Conservation (phyloP, 441 rosid genomes). For the Euphorbia celastroides region DNA sequence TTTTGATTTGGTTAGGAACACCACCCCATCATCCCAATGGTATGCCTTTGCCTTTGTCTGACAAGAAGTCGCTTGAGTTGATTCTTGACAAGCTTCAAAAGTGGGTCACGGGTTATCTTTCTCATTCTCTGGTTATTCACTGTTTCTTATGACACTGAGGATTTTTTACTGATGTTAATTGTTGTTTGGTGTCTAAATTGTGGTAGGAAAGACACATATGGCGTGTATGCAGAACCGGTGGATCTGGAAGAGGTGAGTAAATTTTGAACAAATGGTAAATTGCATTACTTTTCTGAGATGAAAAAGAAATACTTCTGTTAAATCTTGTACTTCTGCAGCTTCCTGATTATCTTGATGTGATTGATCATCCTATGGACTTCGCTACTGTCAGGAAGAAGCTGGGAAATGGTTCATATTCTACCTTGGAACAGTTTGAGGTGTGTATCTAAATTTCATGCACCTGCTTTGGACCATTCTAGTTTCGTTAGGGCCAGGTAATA, state of each 20-base stretch:
- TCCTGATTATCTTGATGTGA: slow-evolving; percentile 80
- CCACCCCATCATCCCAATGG: slow-evolving; percentile 28
- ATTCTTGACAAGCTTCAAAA: slow-evolving; percentile 90
- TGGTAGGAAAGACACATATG: slow-evolving; percentile 89
- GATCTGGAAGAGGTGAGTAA: slow-evolving; percentile 50
- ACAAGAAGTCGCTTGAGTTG: slow-evolving; percentile 65
- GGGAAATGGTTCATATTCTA: slow-evolving; percentile 61
- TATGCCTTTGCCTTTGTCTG: slow-evolving; percentile 67
- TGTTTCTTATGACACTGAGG: slow-evolving; percentile 11
- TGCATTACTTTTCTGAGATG: not conserved
- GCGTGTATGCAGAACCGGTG: slow-evolving; percentile 91
- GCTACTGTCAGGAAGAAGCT: slow-evolving; percentile 85
- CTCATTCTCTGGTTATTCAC: slow-evolving; percentile 12
- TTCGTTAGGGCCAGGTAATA: slow-evolving; percentile 14
- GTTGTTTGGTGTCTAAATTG: slow-evolving; percentile 20
- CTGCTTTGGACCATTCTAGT: slow-evolving; percentile 8
- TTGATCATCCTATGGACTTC: slow-evolving; percentile 91
- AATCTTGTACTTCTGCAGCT: slow-evolving; percentile 44
- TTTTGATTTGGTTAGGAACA: slow-evolving; percentile 42
- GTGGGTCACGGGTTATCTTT: slow-evolving; percentile 33
- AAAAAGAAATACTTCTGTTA: slow-evolving; percentile 4
- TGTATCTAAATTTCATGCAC: slow-evolving; percentile 13
- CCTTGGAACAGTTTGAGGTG: slow-evolving; percentile 81
- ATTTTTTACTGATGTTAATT: slow-evolving; percentile 9
- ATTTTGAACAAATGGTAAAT: slow-evolving; percentile 35